Evolutionary conservation across 805 yeast genomes (phyloP).

Genomic region (Lachancea fermentati): DNA sequence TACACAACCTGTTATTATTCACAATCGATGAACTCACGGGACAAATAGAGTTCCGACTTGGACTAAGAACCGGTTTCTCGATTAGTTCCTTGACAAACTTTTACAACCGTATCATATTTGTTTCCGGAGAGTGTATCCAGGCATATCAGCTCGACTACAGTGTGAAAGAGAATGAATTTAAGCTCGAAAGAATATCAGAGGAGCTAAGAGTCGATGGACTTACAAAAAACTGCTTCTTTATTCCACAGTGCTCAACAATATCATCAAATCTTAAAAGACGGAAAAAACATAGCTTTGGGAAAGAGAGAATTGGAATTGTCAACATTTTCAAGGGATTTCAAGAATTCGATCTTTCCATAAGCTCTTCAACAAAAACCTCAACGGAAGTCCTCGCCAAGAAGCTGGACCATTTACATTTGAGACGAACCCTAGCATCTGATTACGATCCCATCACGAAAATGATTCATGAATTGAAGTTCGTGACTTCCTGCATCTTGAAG

Average conservation of each 20-base stretch:
- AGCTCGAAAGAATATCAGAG: conserved; percentile 23
- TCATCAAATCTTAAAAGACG: neutral
- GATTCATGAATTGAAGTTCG: conserved; percentile 1
- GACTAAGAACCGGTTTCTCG: conserved; percentile 16
- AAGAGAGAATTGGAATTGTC: conserved; percentile 4
- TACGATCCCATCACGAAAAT: neutral
- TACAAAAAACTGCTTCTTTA: conserved; percentile 7
- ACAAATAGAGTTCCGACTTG: conserved; percentile 23
- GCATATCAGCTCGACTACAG: conserved; percentile 32
- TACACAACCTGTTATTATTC: conserved; percentile 31
- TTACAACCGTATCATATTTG: conserved; percentile 26
- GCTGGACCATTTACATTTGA: neutral
- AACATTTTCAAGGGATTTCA: conserved; percentile 18
- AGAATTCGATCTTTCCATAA: conserved; percentile 5
- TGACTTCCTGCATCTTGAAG: neutral
- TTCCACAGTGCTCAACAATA: neutral
- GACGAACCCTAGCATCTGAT: conserved; percentile 1
- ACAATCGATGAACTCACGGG: conserved; percentile 34
- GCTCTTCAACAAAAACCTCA: neutral
- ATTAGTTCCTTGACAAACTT: conserved; percentile 26
- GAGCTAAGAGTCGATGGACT: conserved; percentile 13
- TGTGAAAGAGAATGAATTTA: conserved; percentile 32
- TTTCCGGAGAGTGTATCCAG: conserved; percentile 29
- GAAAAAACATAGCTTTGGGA: neutral
- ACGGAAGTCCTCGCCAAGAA: conserved; percentile 1